Evolutionary conservation across 1,284 basidiomycete species (phyloP), one percentile per base, ranked within the genome.

Genomic region (Sporisorium sorghi): DNA sequence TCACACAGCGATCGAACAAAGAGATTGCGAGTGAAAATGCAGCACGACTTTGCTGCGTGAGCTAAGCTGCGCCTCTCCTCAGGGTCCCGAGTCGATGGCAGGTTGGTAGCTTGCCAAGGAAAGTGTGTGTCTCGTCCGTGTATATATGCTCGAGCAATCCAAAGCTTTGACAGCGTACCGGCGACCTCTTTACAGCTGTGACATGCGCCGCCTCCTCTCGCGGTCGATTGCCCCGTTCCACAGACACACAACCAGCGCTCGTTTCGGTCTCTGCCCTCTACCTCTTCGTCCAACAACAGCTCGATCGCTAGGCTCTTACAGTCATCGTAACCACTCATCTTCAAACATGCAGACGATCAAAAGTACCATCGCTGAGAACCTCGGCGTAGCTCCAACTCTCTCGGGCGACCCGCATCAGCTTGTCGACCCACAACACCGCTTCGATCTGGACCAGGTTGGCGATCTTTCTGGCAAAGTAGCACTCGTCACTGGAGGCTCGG

Each of bases 401-500:
- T 65, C 62, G 17, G 55, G 50, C 21, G 62, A 65, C 24, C 62
- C 62, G 10, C 62, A 65, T 33, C 23, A 65, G 40, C 56, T 65
- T 11, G 62, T 58, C 30, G 62, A 58, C 7, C 56, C 62, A 17
- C 62, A 56, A 12, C 46, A 65, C 46, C 50, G 40, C 5, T 65
- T 65, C 44, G 28, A 26, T 30, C 62, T 65, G 11, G 56, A 58
- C 1, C 56, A 58, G 28, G 56, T 65, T 14, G 62, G 62, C 15
- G 62, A 65, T 30, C 62, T 65, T n/a, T 54, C 51, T 7, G 56
- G 47, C 49, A 65, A 65, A 33, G 56, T 54, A 0, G 62, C 62
- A 5, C 44, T 65, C 14, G 62, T 65, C 11, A 65, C 62, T 14
- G 62, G 62, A 15, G 61, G 63, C 24, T 67, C 64, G 30, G 64